Evolutionary conservation across 768 basidiomycete species (phyloP), one percentile per base, ranked within the genome.

Genomic region (Rhodosporidiobolus odoratus): DNA sequence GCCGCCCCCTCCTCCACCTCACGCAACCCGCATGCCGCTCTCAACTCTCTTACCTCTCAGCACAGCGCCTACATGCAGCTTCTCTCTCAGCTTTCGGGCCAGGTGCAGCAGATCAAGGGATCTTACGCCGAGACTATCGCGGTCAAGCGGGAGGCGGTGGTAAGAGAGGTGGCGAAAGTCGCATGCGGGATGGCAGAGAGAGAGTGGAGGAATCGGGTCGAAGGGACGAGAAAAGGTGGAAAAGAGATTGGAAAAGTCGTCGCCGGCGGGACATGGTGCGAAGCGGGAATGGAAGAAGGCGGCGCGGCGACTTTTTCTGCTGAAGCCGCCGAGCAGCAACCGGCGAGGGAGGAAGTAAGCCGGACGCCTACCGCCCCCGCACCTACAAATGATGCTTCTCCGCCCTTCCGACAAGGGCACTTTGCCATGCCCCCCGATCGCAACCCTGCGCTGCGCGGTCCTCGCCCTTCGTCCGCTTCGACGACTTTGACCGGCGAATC

Each of bases 21-120:
- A 4, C 54, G 61, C 47, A 57, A 59, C 23, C 21, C 25, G 21
- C 32, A 54, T 32, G 40, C 54, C 13, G 58, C 58, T 6, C 64
- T 70, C 59, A 50, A 70, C 53, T 50, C 64, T 1, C 43, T 66
- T 34, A 70, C 69, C 13, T 15, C 41, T 4, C 62, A 72, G 30
- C 74, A 76, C 62, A 40, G 69, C n/a, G 35, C 56, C 8, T 76
- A 72, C 65, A 62, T 75, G 32, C 12, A 41, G 2, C 27, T 56
- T 15, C 48, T 76, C 19, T 62, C 64, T 15, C 7, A 17, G 7
- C 63, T 76, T 37, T 70, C 74, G 10, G 37, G 38, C 3, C 62
- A 75, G n/a, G 48, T 72, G 21, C n/a, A 63, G 1, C n/a, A 25
- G 13, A 8, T 61, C 10, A 70, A 75, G 60, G 5, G 15, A 2